These are phyloP conservation scores for Yamadazyma phyllophila DNA, from an alignment of 805 yeast genomes.

Conservation along the genomic window DNA sequence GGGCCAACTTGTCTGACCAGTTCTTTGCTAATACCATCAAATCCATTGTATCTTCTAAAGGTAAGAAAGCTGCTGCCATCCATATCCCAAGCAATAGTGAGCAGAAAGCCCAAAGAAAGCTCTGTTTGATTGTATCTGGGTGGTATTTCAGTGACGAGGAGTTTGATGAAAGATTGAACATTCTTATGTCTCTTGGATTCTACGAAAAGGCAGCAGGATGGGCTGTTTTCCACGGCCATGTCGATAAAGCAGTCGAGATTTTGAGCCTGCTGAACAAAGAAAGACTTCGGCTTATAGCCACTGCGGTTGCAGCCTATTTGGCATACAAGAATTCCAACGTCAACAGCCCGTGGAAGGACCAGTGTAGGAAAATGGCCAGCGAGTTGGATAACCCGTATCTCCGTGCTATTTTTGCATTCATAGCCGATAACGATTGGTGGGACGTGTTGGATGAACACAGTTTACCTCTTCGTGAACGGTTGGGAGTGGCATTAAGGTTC, in stretches of 20 bases:
- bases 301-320: slow-evolving; percentile 89
- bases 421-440: slow-evolving; percentile 95
- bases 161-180: slow-evolving; percentile 63
- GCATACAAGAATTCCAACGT: slow-evolving; percentile 57
- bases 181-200: slow-evolving; percentile 55
- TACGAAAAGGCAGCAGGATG: slow-evolving; percentile 94
- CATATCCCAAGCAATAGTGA: slow-evolving; percentile 46
- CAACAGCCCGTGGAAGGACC: slow-evolving; percentile 88
- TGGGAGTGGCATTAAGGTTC: slow-evolving; percentile 88
- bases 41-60: slow-evolving; percentile 49
- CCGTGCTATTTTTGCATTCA: slow-evolving; percentile 88
- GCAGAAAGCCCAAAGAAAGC: slow-evolving; percentile 62
- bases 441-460: slow-evolving; percentile 90
- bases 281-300: slow-evolving; percentile 73
- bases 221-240: slow-evolving; percentile 94
- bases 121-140: slow-evolving; percentile 83
- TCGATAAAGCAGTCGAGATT: slow-evolving; percentile 75
- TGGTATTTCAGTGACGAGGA: slow-evolving; percentile 82
- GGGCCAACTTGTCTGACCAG: slow-evolving; percentile 28
- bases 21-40: slow-evolving; percentile 52
- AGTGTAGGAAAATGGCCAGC: slow-evolving; percentile 83
- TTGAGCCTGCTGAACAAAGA: slow-evolving; percentile 71
- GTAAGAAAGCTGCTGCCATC: slow-evolving; percentile 45
- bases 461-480: slow-evolving; percentile 79
- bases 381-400: slow-evolving; percentile 87